A percentile compares a stretch with the other conserved stretches of the same genome.
Evolutionary conservation across 1,284 basidiomycete species (phyloP).

Genomic region (Melampsora larici-populina): DNA sequence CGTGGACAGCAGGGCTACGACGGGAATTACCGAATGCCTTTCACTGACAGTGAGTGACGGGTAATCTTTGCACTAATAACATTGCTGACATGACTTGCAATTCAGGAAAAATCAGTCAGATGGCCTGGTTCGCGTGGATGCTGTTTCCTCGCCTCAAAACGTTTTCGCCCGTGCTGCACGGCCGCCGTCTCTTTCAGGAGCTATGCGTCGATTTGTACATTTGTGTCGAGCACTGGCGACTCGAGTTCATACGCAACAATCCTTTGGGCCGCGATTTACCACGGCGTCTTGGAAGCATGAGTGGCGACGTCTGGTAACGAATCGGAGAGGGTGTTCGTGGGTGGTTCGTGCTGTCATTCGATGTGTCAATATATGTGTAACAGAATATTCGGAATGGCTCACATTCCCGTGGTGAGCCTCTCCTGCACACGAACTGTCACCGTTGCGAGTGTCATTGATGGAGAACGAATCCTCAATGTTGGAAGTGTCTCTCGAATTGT

Average conservation of each 20-base stretch:
- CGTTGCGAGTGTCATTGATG: too few species aligned
- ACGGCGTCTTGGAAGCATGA: neutral
- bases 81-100: too few species aligned
- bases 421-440: too few species aligned
- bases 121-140: constrained; percentile 4
- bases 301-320: too few species aligned
- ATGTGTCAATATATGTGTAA: too few species aligned
- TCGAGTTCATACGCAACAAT: neutral
- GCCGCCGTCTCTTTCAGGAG: neutral
- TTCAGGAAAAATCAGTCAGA: neutral
- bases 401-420: too few species aligned
- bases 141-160: neutral
- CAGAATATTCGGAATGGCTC: too few species aligned
- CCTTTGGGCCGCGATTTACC: neutral
- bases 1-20: neutral
- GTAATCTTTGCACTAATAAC: too few species aligned
- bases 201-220: constrained; percentile 6
- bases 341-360: too few species aligned
- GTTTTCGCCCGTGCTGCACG: neutral
- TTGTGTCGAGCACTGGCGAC: neutral
- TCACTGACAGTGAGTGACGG: neutral
- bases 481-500: too few species aligned
- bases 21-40: neutral
- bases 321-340: too few species aligned
- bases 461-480: too few species aligned